Evolutionary conservation across 495 filamentous ascomycete species (phyloP), one percentile per base, ranked within the genome.

Genomic region (Aspergillus biplanus): DNA sequence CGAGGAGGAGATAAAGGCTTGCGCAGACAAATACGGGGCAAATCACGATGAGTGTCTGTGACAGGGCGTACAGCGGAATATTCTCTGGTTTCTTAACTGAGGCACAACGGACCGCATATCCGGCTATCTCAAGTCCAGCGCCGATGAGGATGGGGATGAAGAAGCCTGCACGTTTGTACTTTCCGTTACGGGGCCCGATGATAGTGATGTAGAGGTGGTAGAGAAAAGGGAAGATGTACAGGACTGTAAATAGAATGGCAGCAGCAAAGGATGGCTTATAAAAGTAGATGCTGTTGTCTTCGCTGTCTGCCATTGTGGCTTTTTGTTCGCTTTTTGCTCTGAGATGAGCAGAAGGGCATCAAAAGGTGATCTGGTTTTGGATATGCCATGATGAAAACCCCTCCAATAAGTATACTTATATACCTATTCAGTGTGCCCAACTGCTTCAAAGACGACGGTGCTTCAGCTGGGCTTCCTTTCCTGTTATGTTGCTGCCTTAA

Each of bases 241-340:
- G 33, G 7, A 21, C 34, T 15, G 47, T 34, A 16, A 60, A 60
- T 16, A 60, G 5, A 12, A 60, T 39, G 3, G 58, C n/a, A 1
- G 58, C 48, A 16, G 58, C 44, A 11, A 60, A 47, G 47, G 58
- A 60, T 3, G 58, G 47, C 12, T 34, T 32, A 48, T 52, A 60
- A 33, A 60, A 60, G 58, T 16, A 60, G 33, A 60, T 16, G 47
- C 58, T 60, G 46, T 48, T 42, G 47, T 60, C 37, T 7, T 39
- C 37, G 8, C 1, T 47, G 31, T 58, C 42, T 6, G 56, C 31
- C 49, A 18, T 57, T 16, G 55, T 39, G 55, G 34, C 32, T 57
- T 44, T 5, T 16, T 4, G 16, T 4, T 15, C 1, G 49, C 18
- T 21, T 15, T 32, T 21, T 32, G 5, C 31, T 52, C 31, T 4